A percentile compares a stretch with the other conserved stretches of the same genome.
Conservation (phyloP, 192 early-diverging fungal species). For the Entophlyctis luteolus region DNA sequence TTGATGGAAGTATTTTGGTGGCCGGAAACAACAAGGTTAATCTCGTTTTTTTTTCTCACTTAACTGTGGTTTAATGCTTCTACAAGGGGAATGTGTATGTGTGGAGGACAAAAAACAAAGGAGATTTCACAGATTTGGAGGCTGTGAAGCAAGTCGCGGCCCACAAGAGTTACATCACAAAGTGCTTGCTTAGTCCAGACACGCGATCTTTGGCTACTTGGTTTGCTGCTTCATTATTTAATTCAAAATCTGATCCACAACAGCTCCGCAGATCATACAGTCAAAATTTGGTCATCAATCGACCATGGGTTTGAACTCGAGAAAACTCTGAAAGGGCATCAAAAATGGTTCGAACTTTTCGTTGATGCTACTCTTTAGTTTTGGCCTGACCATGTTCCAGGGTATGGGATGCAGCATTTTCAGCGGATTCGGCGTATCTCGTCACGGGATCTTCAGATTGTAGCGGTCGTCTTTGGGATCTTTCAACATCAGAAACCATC, state of each 20-base stretch:
- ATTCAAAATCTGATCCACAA: neutral
- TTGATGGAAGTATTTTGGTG: conserved; percentile 74
- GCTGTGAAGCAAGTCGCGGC: conserved; percentile 68
- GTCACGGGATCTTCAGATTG: conserved; percentile 86
- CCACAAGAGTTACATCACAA: conserved; percentile 78
- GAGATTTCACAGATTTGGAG: conserved; percentile 58
- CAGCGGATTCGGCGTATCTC: conserved; percentile 85
- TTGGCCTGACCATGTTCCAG: neutral
- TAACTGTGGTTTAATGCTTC: no score
- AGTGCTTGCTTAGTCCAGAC: conserved; percentile 79
- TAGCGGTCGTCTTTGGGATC: conserved; percentile 76
- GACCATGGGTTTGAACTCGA: conserved; percentile 59
- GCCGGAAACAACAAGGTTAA: conserved; percentile 91
- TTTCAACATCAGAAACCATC: conserved; percentile 71
- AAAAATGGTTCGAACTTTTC: conserved; percentile 51
- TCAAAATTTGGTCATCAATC: conserved; percentile 71
- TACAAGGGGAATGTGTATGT: conserved; percentile 65
- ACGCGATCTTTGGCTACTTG: conserved; percentile 53
- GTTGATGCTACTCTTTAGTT: no score
- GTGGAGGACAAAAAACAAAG: conserved; percentile 47
- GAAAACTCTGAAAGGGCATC: conserved; percentile 75
- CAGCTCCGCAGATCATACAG: conserved; percentile 79
- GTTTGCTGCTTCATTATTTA: neutral
- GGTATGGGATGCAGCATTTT: conserved; percentile 92
- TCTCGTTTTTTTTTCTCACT: no score